phyloP scores from a whole-genome alignment of 345 rosid species.

The Limnanthes douglasii region DNA sequence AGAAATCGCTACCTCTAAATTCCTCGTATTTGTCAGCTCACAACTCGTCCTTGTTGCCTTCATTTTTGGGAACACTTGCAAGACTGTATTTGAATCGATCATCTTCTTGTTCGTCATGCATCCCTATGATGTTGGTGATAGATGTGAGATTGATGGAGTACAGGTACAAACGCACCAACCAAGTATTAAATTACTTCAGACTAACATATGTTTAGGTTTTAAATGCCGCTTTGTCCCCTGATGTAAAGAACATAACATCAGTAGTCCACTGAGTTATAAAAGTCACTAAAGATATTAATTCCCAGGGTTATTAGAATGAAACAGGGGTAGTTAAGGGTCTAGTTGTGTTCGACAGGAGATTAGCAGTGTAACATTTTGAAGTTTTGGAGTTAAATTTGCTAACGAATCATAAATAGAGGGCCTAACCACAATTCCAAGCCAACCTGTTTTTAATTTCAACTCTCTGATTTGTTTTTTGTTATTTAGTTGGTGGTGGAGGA shows the following conservation, averaged over 20 bases:
- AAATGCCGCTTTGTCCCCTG: no score
- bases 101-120: constrained; percentile 84
- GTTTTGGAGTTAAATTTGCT: neutral
- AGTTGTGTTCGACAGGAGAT: no score
- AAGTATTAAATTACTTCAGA: no score
- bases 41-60: constrained; percentile 73
- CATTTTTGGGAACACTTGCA: constrained; percentile 85
- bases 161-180: constrained; percentile 41
- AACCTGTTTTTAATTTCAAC: no score
- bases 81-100: constrained; percentile 70
- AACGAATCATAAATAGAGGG: no score
- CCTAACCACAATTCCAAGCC: no score
- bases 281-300: no score
- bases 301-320: no score
- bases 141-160: constrained; percentile 73
- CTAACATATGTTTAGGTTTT: no score
- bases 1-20: constrained; percentile 54
- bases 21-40: constrained; percentile 49
- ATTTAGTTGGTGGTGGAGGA: constrained; percentile 69
- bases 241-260: no score
- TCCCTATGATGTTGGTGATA: constrained; percentile 92
- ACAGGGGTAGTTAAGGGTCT: no score
- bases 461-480: constrained; percentile 1
- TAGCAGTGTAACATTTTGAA: neutral
- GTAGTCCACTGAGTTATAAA: no score